Conservation (phyloP, 345 rosid species). For the Reutealis trisperma region DNA sequence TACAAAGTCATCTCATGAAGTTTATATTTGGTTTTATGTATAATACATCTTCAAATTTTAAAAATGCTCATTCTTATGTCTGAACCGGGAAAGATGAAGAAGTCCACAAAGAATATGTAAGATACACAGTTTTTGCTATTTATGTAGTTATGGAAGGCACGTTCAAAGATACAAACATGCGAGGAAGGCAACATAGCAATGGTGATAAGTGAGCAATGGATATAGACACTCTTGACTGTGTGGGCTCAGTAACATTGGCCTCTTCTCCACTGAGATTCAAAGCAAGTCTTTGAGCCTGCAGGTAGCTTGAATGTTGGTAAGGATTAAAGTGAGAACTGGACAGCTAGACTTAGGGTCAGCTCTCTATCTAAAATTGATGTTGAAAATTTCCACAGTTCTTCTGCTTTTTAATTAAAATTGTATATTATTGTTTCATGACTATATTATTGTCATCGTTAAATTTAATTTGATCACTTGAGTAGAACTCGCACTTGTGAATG, state of each 20-base stretch:
- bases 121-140: constrained; percentile 8
- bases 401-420: not conserved
- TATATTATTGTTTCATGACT: not conserved
- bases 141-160: constrained; percentile 14
- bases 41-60: not conserved
- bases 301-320: not conserved
- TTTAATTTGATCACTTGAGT: not conserved
- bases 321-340: not conserved
- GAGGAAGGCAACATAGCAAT: not conserved
- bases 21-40: not conserved
- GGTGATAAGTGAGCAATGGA: not conserved
- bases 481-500: not conserved
- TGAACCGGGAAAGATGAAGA: constrained; percentile 2
- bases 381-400: constrained; percentile 3
- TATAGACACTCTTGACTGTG: not conserved
- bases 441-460: not conserved
- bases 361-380: not conserved
- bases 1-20: not conserved
- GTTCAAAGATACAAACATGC: not conserved
- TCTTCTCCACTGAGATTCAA: not conserved
- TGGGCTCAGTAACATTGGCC: not conserved
- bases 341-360: constrained; percentile 3
- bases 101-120: not conserved
- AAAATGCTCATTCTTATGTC: not conserved
- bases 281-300: not conserved